These are phyloP conservation scores for Cryphonectria naterciae DNA, from an alignment of 2,329 filamentous ascomycete species.

Conservation along the genomic window DNA sequence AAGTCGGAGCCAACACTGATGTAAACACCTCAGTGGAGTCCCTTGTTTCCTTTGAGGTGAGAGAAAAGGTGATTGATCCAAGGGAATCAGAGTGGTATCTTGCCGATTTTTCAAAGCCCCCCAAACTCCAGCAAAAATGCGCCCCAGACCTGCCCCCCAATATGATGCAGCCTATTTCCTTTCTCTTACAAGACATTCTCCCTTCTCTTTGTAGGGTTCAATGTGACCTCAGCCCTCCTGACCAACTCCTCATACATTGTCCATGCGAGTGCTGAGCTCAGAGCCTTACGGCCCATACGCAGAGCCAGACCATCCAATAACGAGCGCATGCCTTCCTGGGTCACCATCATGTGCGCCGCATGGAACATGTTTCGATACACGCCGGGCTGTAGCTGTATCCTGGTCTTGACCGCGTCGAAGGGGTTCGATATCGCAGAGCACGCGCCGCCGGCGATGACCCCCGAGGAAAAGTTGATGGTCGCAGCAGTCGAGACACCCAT, in stretches of 20 bases:
- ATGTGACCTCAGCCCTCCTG: conserved; percentile 61
- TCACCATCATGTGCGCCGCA: conserved; percentile 76
- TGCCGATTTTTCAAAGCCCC: conserved; percentile 18
- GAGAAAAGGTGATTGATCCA: not conserved
- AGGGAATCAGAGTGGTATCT: conserved; percentile 26
- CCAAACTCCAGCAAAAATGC: conserved; percentile 10
- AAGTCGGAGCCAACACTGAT: not conserved
- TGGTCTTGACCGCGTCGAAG: conserved; percentile 94
- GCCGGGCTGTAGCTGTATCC: conserved; percentile 85
- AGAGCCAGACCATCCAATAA: conserved; percentile 86
- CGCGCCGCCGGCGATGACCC: conserved; percentile 76
- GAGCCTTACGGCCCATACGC: conserved; percentile 86
- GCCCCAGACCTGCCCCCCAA: not conserved
- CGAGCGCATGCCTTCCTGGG: conserved; percentile 77
- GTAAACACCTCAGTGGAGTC: not conserved
- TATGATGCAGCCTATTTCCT: not conserved
- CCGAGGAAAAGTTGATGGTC: conserved; percentile 84
- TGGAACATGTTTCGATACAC: conserved; percentile 83
- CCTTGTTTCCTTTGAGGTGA: not conserved
- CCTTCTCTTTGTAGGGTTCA: conserved; percentile 32
- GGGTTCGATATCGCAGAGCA: conserved; percentile 93
- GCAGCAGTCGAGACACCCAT: conserved; percentile 54
- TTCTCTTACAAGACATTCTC: conserved; percentile 28
- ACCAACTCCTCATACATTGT: conserved; percentile 95
- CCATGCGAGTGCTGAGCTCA: conserved; percentile 96